Conservation (phyloP, 495 filamentous ascomycete genomes). For the Penicilliopsis zonata region DNA sequence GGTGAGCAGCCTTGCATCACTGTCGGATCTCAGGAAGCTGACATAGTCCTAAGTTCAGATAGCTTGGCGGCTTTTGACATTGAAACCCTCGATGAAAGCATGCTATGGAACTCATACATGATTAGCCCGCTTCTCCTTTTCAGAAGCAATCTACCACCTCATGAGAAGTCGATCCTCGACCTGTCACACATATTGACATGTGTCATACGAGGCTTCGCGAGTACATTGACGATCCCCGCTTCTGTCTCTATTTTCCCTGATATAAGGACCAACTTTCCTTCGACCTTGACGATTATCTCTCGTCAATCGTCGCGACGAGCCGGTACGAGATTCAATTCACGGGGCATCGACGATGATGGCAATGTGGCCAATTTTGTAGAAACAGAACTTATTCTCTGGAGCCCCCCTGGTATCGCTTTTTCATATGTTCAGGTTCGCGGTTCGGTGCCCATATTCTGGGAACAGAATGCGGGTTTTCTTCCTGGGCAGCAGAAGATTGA, state of each 20-base stretch:
- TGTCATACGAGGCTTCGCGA: conserved; percentile 85
- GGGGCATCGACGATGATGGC: conserved; percentile 94
- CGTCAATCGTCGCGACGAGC: conserved; percentile 84
- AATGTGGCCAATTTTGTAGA: conserved; percentile 91
- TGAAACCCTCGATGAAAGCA: conserved; percentile 74
- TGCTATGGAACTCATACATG: conserved; percentile 98
- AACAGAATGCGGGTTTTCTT: conserved; percentile 76
- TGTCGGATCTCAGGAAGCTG: conserved; percentile 25
- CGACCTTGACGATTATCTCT: conserved; percentile 77
- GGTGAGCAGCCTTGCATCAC: conserved; percentile 38
- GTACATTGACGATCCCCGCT: conserved; percentile 70
- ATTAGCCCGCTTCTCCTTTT: conserved; percentile 84
- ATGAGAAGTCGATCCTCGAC: conserved; percentile 67
- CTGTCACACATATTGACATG: conserved; percentile 79
- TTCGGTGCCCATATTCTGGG: conserved; percentile 94
- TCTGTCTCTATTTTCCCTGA: conserved; percentile 37
- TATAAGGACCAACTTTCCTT: conserved; percentile 55
- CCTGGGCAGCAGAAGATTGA: conserved; percentile 93
- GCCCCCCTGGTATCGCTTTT: conserved; percentile 62
- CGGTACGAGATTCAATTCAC: conserved; percentile 89
- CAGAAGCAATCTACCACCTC: conserved; percentile 59
- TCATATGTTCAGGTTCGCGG: conserved; percentile 90
- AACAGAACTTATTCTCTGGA: conserved; percentile 58
- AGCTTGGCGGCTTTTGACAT: conserved; percentile 57
- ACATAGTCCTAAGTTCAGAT: conserved; percentile 30